Evolutionary conservation across 1,139 yeast genomes (phyloP).

Genomic region (Sugiyamaella paludigena): DNA sequence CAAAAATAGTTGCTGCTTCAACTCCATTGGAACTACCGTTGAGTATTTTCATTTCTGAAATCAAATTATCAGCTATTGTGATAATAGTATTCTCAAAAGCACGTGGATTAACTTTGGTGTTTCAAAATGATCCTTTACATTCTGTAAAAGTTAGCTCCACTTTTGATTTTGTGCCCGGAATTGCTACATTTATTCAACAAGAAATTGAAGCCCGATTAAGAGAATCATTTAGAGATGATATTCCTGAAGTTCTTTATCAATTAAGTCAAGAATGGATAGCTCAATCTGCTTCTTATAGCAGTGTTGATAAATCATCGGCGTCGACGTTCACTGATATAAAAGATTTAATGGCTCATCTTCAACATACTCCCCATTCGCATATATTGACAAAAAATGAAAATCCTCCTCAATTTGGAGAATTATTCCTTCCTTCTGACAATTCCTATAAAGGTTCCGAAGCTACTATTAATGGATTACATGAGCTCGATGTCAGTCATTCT

Average conservation of each 20-base stretch:
- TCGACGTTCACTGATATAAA: neutral
- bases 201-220: constrained; percentile 69
- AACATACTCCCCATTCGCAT: constrained; percentile 12
- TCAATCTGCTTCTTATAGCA: neutral
- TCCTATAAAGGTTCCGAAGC: constrained; percentile 9
- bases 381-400: neutral
- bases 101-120: constrained; percentile 69
- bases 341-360: constrained; percentile 10
- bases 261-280: constrained; percentile 33
- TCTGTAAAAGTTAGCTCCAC: constrained; percentile 71
- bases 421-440: neutral
- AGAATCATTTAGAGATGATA: constrained; percentile 70
- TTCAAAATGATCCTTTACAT: constrained; percentile 73
- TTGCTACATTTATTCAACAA: constrained; percentile 63
- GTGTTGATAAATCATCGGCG: neutral
- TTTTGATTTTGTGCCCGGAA: constrained; percentile 71
- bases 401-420: constrained; percentile 1
- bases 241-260: constrained; percentile 72
- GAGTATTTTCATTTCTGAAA: constrained; percentile 59
- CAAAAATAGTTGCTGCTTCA: constrained; percentile 43
- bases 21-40: constrained; percentile 66
- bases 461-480: constrained; percentile 9
- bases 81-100: constrained; percentile 66
- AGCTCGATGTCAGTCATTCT: constrained; percentile 11
- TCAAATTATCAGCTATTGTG: constrained; percentile 64